Evolutionary conservation across 78 protist species (phyloP).

Genomic region (Polysphondylium violaceum): DNA sequence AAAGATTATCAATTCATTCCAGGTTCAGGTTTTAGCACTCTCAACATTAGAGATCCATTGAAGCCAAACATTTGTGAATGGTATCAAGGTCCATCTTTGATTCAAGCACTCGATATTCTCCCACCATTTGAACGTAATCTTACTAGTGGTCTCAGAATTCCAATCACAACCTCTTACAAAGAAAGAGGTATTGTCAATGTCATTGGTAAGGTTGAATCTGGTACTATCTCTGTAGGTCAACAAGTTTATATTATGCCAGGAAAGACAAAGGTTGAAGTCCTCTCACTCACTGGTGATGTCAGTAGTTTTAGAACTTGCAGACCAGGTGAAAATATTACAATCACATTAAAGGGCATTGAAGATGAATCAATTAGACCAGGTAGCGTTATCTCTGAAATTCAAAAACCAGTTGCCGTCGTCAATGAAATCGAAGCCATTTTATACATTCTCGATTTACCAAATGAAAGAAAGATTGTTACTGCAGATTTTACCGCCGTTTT

Average conservation of each 20-base stretch:
- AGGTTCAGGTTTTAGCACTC: slow-evolving; percentile 92
- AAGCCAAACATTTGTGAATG: slow-evolving; percentile 81
- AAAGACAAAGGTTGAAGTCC: slow-evolving; percentile 71
- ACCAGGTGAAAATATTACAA: slow-evolving; percentile 90
- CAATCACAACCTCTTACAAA: slow-evolving; percentile 90
- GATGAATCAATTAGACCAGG: slow-evolving; percentile 82
- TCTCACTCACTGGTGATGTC: slow-evolving; percentile 80
- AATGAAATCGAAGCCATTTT: slow-evolving; percentile 86
- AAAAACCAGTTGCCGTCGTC: slow-evolving; percentile 59
- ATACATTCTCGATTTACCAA: slow-evolving; percentile 82
- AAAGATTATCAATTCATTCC: slow-evolving; percentile 92
- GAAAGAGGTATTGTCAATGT: slow-evolving; percentile 89
- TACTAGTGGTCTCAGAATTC: slow-evolving; percentile 89
- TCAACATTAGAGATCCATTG: slow-evolving; percentile 82
- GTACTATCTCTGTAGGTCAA: slow-evolving; percentile 83
- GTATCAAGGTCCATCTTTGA: slow-evolving; percentile 90
- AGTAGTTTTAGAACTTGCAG: slow-evolving; percentile 73
- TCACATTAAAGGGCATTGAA: slow-evolving; percentile 89
- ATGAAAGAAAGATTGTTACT: slow-evolving; percentile 84
- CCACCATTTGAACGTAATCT: slow-evolving; percentile 70
- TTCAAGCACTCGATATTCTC: slow-evolving; percentile 88
- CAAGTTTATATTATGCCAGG: slow-evolving; percentile 88
- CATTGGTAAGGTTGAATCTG: slow-evolving; percentile 96
- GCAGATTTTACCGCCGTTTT: slow-evolving; percentile 87
- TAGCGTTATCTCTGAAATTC: slow-evolving; percentile 53